phyloP scores from a whole-genome alignment of 352 stramenopile species.

The Thraustochytrium striatum region DNA sequence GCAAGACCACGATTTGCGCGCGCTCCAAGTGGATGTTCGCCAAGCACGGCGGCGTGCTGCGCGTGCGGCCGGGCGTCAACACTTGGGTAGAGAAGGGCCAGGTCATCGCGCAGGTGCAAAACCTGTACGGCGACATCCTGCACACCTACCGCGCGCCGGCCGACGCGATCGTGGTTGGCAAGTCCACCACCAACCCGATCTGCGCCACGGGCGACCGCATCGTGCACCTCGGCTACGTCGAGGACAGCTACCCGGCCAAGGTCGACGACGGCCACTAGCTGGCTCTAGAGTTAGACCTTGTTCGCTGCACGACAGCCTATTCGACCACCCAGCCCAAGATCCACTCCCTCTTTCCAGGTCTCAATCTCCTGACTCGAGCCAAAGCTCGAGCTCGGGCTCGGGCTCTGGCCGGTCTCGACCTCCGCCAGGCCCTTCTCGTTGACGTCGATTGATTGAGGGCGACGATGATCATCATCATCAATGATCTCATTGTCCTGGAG shows the following conservation, averaged over 20 bases:
- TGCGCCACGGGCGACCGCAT: conserved; percentile 49
- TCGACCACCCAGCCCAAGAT: too few species aligned
- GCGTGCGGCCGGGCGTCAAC: conserved; percentile 46
- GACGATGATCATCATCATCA: too few species aligned
- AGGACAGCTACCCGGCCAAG: conserved; percentile 2
- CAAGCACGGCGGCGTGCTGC: conserved; percentile 42
- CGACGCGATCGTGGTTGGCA: conserved; percentile 52
- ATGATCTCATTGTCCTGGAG: too few species aligned
- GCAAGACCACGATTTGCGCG: conserved; percentile 47
- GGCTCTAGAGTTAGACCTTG: not conserved
- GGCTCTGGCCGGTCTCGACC: too few species aligned
- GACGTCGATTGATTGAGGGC: too few species aligned
- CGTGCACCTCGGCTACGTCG: conserved; percentile 50
- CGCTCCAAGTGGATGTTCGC: conserved; percentile 52
- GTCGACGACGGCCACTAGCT: conserved; percentile 43
- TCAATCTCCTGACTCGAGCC: too few species aligned
- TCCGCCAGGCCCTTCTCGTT: too few species aligned
- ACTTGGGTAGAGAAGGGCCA: conserved; percentile 49
- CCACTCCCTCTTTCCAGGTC: too few species aligned
- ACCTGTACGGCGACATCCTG: conserved; percentile 50
- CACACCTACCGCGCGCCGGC: conserved; percentile 42
- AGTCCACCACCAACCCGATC: conserved; percentile 51
- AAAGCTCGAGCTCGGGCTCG: too few species aligned
- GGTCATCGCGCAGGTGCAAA: conserved; percentile 47
- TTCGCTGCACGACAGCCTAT: too few species aligned